Evolutionary conservation across 179 eudicot genomes (phyloP).

Genomic region (Silene vulgaris): DNA sequence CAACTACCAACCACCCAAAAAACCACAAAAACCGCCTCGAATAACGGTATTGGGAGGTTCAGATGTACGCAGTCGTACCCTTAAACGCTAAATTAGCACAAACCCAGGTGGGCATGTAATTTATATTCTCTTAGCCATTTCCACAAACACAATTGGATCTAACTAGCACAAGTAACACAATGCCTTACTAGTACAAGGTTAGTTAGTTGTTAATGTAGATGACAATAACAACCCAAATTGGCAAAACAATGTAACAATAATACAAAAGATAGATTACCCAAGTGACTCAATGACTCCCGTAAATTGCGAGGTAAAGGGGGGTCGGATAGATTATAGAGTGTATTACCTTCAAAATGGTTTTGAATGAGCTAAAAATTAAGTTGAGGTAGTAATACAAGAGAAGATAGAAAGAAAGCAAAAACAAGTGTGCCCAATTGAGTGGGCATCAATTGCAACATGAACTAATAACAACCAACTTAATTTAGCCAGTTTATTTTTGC

Average conservation of each 20-base stretch:
- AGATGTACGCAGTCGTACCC: constrained; percentile 19
- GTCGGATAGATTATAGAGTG: background rate
- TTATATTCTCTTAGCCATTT: constrained; percentile 16
- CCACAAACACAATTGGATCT: constrained; percentile 32
- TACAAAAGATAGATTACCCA: background rate
- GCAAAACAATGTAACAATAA: constrained; percentile 26
- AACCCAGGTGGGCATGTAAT: constrained; percentile 23
- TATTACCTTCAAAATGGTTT: constrained; percentile 13
- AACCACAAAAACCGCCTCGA: background rate
- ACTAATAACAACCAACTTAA: constrained; percentile 18
- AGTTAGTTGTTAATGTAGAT: constrained; percentile 1
- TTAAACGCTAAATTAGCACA: constrained; percentile 20
- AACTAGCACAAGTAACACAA: constrained; percentile 16
- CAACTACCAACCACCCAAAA: constrained; percentile 9
- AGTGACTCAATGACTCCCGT: too few relatives aligned
- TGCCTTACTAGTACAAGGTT: constrained; percentile 12
- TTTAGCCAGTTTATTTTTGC: constrained; percentile 22
- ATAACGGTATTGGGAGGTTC: background rate
- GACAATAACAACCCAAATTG: constrained; percentile 23
- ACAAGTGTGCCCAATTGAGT: constrained; percentile 27
- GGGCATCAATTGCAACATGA: constrained; percentile 30
- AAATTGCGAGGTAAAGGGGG: too few relatives aligned
- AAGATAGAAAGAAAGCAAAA: constrained; percentile 12
- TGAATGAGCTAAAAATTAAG: constrained; percentile 13
- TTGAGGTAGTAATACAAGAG: background rate